Percentiles rank a stretch among this genome's conserved stretches.
Conservation (phyloP, 768 basidiomycete species). For the Epithele typhae region DNA sequence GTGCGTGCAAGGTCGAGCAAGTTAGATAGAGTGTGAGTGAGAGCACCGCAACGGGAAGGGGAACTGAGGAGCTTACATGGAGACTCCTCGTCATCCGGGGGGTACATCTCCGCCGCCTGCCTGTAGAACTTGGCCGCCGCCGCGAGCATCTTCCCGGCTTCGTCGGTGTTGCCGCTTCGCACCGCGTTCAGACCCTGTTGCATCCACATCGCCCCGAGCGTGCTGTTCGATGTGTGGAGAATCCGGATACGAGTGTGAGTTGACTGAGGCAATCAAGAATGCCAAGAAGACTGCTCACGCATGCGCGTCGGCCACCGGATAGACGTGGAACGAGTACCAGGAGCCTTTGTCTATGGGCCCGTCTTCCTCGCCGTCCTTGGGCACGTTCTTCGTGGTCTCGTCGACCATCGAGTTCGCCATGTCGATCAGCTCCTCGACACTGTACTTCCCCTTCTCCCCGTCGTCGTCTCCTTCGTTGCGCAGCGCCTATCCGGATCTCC, state of each 20-base stretch:
- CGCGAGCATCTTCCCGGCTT: conserved; percentile 14
- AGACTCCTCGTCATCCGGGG: conserved; percentile 36
- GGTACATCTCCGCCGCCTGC: conserved; percentile 27
- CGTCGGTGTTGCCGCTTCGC: conserved; percentile 6
- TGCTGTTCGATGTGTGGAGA: conserved; percentile 1
- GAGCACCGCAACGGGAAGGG: too few species aligned
- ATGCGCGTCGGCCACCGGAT: conserved; percentile 13
- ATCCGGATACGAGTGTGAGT: background rate
- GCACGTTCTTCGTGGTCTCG: conserved; percentile 13
- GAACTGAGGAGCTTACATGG: conserved; percentile 20
- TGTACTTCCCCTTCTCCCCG: conserved; percentile 5
- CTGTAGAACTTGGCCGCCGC: conserved; percentile 28
- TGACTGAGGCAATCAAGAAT: too few species aligned
- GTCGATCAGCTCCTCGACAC: conserved; percentile 11
- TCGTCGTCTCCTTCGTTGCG: background rate
- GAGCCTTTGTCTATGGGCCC: conserved; percentile 14
- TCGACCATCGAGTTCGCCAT: conserved; percentile 15
- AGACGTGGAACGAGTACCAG: conserved; percentile 16
- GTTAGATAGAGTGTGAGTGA: too few species aligned
- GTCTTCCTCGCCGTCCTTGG: conserved; percentile 6
- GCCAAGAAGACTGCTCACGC: too few species aligned
- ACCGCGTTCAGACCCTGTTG: conserved; percentile 13
- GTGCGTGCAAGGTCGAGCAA: too few species aligned
- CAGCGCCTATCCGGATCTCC: conserved; percentile 6
- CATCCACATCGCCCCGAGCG: conserved; percentile 12